phyloP scores from a whole-genome alignment of 352 stramenopile species.

The Phytophthora fragariaefolia region DNA sequence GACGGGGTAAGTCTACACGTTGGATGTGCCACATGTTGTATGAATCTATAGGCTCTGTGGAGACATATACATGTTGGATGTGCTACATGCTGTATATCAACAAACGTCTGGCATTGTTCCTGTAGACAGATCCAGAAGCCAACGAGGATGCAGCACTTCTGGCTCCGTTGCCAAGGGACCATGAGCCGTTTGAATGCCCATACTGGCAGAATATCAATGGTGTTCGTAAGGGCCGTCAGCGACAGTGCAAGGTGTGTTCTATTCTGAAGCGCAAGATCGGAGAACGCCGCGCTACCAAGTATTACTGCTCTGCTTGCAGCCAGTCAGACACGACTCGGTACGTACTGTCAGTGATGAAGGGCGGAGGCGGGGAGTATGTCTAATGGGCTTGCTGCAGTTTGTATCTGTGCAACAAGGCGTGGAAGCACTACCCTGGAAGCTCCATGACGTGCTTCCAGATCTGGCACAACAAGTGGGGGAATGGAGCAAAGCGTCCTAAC shows the following conservation, averaged over 20 bases:
- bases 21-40: not conserved
- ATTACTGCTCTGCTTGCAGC: too few species aligned
- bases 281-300: conserved; percentile 6
- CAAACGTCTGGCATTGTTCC: too few species aligned
- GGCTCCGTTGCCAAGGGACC: not conserved
- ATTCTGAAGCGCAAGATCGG: conserved; percentile 10
- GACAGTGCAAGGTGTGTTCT: conserved; percentile 17
- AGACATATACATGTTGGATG: conserved; percentile 2
- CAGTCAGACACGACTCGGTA: conserved; percentile 10
- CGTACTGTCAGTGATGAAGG: not conserved
- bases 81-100: not conserved
- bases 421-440: conserved; percentile 1
- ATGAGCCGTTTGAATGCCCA: not conserved
- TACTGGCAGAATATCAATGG: conserved; percentile 18
- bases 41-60: too few species aligned
- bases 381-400: not conserved
- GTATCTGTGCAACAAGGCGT: conserved; percentile 16
- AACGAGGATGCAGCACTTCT: not conserved
- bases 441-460: not conserved
- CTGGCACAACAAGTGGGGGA: not conserved
- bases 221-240: conserved; percentile 4
- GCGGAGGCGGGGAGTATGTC: too few species aligned
- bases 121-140: too few species aligned
- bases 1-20: conserved; percentile 1
- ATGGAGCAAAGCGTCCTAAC: not conserved